Evolutionary conservation across 164 flowering plant genomes (phyloP), one percentile per base, ranked within the genome.

Genomic region (Liquidambar formosana): DNA sequence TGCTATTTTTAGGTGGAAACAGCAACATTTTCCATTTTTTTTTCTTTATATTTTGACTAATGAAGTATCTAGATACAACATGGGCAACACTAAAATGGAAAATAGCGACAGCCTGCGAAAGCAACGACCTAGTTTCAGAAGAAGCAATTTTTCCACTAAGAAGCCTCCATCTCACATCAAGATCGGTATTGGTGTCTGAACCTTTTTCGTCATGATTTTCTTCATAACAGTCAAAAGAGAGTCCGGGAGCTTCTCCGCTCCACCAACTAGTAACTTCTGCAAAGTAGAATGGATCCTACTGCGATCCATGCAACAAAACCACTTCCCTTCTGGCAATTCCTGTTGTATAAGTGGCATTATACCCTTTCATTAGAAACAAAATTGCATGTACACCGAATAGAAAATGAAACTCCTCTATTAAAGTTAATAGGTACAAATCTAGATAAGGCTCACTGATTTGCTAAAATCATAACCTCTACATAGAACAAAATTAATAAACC

Each of bases 271-370:
- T 71, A 86, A 70, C 59, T 87, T 81, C 72, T 83, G 78, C 80
- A 96, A 72, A 64, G 81, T 71, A 46, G 83, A 69, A 70, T 90
- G 74, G 62, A 96, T 86, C 48, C 75, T 78, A 16, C 54, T 78
- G 84, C 99, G 93, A 22, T 80, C 86, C 28, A 8, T 14, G 73
- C 85, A 78, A 69, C 99, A 96, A 81, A 93, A 93, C 99, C 99
- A 96, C 68, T 93, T 82, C 63, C 92, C 98, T 65, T 75, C 65
- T 18, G 99, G 99, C 71, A 89, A 72, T 84, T 90, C 97, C 99
- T 96, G 88, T 72, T 15, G 57, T 43, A 52, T 2, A 64, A 59
- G 52, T 57, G 19, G 25, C 54, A 38, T 63, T 38, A 59, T 16
- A 38, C 22, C 57, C 0, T 28, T 48, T 49, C 54, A 43, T 57